Evolutionary conservation across 768 basidiomycete genomes (phyloP).

Genomic region (Naganishia antarctica): DNA sequence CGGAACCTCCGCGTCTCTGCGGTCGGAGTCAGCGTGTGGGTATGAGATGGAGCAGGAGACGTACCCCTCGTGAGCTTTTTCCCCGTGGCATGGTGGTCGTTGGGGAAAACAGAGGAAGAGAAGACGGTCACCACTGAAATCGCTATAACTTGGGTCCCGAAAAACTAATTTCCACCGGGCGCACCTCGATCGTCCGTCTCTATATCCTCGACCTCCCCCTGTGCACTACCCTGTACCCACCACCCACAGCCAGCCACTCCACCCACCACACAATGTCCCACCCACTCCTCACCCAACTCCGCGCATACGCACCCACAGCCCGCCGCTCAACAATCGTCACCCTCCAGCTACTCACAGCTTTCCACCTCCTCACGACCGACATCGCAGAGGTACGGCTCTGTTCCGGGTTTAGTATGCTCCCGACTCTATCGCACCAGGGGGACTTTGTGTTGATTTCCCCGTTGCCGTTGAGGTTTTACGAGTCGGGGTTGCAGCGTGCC

Average conservation of each 20-base stretch:
- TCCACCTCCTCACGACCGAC: conserved; percentile 41
- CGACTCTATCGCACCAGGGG: conserved; percentile 44
- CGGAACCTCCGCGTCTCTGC: conserved; percentile 6
- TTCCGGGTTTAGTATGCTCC: conserved; percentile 50
- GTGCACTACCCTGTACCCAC: neutral
- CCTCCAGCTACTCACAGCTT: conserved; percentile 28
- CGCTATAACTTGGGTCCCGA: neutral
- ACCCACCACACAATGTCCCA: neutral
- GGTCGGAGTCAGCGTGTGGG: neutral
- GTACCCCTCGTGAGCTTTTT: conserved; percentile 7
- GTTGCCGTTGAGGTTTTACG: conserved; percentile 30
- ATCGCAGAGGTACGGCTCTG: conserved; percentile 42
- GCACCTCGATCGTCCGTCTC: neutral
- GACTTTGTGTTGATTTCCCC: conserved; percentile 46
- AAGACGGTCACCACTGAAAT: neutral
- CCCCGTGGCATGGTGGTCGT: neutral
- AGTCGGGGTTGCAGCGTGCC: conserved; percentile 1
- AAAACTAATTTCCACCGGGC: neutral
- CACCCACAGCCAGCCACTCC: neutral
- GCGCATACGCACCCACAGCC: conserved; percentile 11
- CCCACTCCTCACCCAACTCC: conserved; percentile 20
- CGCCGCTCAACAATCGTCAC: conserved; percentile 27
- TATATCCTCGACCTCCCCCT: too few species aligned
- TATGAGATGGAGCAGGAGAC: neutral
- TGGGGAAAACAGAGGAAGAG: neutral